Evolutionary conservation across 768 basidiomycete genomes (phyloP), one percentile per base, ranked within the genome.

Genomic region (Russula virescens): DNA sequence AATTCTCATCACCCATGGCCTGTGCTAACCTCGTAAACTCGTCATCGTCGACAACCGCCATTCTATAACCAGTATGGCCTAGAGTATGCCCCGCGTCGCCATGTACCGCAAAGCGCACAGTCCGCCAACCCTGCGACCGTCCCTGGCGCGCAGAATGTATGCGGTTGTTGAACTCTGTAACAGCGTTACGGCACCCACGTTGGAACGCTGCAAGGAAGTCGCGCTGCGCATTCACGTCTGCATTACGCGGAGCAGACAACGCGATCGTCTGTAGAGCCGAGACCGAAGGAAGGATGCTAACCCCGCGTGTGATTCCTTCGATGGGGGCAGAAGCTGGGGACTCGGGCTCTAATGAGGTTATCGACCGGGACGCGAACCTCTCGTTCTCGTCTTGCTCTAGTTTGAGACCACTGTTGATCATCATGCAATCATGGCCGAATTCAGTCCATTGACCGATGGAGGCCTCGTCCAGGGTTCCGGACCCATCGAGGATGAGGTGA

Each of bases 401-500:
- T 55, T n/a, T 4, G 19, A 21, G 25, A 5, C 55, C 55, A 46
- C 13, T 26, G 25, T 25, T 14, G 23, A 54, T 40, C 35, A 54
- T 38, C 38, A 54, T 14, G 16, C 85, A 82, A 0, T 78, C 69
- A 64, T 81, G 81, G 0, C 88, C 89, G 2, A 94, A 68, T 5
- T 79, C 78, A 8, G 72, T 73, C 83, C 88, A 89, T 63, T 86
- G 78, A 35, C 80, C 80, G 6, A 42, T 23, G 18, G 77, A 76
- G 18, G 80, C 79, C n/a, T 77, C 76, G 19, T 79, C 75, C 54
- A 86, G 74, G 13, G 85, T 69, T 3, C 77, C 73, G 68, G 89
- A 90, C 6, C 76, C 79, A 68, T 96, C 93, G 21, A 93, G 70
- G 23, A 94, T 76, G 46, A 97, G 74, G 68, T 90, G 83, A 62